Percentiles rank a stretch among this genome's conserved stretches.
Conservation (phyloP, 2,329 filamentous ascomycete genomes). For the Ramularia collo-cygni region DNA sequence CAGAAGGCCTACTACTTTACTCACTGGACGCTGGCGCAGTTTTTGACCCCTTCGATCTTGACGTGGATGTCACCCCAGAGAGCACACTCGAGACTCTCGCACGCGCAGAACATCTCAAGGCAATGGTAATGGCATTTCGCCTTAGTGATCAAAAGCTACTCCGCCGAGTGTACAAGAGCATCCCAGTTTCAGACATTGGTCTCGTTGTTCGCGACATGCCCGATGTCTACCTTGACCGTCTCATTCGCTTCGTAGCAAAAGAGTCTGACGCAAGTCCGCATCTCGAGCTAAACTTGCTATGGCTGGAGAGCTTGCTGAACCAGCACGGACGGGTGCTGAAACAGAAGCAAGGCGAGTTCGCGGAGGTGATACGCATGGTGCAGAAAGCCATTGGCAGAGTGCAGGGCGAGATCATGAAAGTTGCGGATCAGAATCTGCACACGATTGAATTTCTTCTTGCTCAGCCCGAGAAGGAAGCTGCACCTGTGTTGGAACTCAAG, state of each 20-base stretch:
- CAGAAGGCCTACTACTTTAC: constrained; percentile 90
- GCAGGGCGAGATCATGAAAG: constrained; percentile 69
- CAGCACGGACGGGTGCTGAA: constrained; percentile 81
- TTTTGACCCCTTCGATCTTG: constrained; percentile 94
- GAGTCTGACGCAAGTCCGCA: constrained; percentile 87
- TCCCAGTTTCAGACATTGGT: constrained; percentile 66
- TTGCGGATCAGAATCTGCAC: constrained; percentile 85
- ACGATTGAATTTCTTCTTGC: constrained; percentile 73
- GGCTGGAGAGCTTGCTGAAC: constrained; percentile 77
- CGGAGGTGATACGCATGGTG: constrained; percentile 76
- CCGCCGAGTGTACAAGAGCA: constrained; percentile 75
- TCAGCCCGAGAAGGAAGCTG: constrained; percentile 14
- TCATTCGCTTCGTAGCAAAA: constrained; percentile 79
- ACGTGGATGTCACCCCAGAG: constrained; percentile 85
- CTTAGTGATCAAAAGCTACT: constrained; percentile 81
- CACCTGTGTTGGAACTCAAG: constrained; percentile 10
- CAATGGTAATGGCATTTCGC: constrained; percentile 93
- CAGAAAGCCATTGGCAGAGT: constrained; percentile 74
- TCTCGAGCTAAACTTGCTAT: constrained; percentile 88
- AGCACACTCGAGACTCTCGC: constrained; percentile 61
- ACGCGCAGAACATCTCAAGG: constrained; percentile 79
- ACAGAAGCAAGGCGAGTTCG: constrained; percentile 69
- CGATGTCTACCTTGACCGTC: constrained; percentile 73
- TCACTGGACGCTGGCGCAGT: constrained; percentile 75
- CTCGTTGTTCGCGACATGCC: constrained; percentile 76